A percentile compares a stretch with the other conserved stretches of the same genome.
Conservation (phyloP, 768 basidiomycete species). For the Collybia nuda region DNA sequence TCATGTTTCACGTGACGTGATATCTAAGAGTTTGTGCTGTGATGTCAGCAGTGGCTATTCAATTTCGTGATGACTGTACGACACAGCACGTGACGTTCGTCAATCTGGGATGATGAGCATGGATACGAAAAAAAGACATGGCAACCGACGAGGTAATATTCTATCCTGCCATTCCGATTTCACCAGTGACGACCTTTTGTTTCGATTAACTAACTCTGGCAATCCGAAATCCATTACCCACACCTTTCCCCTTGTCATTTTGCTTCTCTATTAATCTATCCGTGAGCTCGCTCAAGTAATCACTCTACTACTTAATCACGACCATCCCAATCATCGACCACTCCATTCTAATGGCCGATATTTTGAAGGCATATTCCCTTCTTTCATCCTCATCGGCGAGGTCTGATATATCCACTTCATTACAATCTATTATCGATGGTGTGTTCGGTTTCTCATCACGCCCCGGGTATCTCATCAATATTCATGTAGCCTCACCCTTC, state of each 20-base stretch:
- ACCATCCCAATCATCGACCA: background rate
- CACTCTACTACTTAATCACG: background rate
- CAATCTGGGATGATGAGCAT: background rate
- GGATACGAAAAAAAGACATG: background rate
- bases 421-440: slow-evolving; percentile 55
- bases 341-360: slow-evolving; percentile 38
- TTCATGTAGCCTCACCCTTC: slow-evolving; percentile 38
- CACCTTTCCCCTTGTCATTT: background rate
- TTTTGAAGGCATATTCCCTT: slow-evolving; percentile 44
- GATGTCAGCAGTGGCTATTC: no score
- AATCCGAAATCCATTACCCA: no score
- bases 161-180: no score
- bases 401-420: slow-evolving; percentile 42
- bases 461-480: background rate
- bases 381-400: slow-evolving; percentile 47
- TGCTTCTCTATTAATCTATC: background rate
- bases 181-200: no score
- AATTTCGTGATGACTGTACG: no score
- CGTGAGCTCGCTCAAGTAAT: no score
- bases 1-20: background rate
- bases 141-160: no score
- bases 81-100: no score
- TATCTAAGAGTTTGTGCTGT: background rate
- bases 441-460: slow-evolving; percentile 13
- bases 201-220: no score